Evolutionary conservation across 1,284 basidiomycete species (phyloP).

Genomic region (Sporisorium reilianum): DNA sequence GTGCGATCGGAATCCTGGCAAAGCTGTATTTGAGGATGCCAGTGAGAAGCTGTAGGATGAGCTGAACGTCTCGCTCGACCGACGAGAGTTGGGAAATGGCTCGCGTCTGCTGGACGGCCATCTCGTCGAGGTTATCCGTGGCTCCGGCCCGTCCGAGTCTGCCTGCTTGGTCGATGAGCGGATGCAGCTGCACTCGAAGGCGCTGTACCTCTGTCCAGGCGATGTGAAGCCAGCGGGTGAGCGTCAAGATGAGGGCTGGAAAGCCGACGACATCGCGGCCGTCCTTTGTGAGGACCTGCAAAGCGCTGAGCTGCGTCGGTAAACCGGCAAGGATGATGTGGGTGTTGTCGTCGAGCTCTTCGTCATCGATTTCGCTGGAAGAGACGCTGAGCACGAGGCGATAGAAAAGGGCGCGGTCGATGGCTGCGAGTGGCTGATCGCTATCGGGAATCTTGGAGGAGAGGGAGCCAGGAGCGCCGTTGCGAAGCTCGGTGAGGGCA

Average conservation of each 20-base stretch:
- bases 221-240: constrained; percentile 54
- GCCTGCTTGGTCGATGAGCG: constrained; percentile 21
- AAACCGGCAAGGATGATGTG: constrained; percentile 42
- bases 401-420: constrained; percentile 62
- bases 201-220: constrained; percentile 61
- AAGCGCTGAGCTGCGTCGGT: constrained; percentile 54
- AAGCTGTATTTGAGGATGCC: constrained; percentile 66
- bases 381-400: constrained; percentile 55
- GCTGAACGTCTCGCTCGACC: constrained; percentile 55
- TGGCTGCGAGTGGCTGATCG: constrained; percentile 57
- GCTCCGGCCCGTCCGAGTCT: constrained; percentile 17
- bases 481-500: constrained; percentile 54
- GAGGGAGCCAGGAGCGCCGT: constrained; percentile 59
- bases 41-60: constrained; percentile 56
- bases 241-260: constrained; percentile 50
- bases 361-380: constrained; percentile 38
- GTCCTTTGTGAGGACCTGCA: constrained; percentile 63
- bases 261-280: constrained; percentile 64
- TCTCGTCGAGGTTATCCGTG: constrained; percentile 14
- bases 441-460: constrained; percentile 57
- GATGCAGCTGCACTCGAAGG: constrained; percentile 40
- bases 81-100: constrained; percentile 33
- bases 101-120: constrained; percentile 17
- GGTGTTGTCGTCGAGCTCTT: constrained; percentile 36
- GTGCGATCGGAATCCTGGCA: constrained; percentile 51